Base-by-base conservation (phyloP, 2,329 filamentous ascomycete species). In the Paecilomyces dactylethromorphus region DNA sequence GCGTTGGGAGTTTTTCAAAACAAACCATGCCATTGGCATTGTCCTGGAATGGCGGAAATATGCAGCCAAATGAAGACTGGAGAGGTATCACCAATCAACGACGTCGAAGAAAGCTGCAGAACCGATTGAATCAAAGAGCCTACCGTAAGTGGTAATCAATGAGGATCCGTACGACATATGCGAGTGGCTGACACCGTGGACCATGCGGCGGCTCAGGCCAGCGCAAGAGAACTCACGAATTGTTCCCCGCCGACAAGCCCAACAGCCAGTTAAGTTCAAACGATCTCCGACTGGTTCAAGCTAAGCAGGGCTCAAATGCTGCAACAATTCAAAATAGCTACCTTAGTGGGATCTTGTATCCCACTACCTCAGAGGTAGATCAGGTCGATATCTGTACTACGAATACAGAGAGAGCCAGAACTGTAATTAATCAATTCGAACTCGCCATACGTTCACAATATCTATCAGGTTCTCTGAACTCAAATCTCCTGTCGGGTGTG, bases 71-170 rank as follows among this genome's bases (percentile, higher is more conserved):
- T 15, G 67, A 69, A 54, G 62, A 69, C 52, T 70, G 68, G 68
- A 68, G 65, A 11, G 68, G 68, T 3, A 56, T 66, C 3, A 63
- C 64, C 15, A 59, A 67, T 56, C 64, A 58, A 32, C 63, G 56
- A 21, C 58, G 67, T 51, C 58, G 68, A 26, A 62, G 68, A 24
- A 64, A 59, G 51, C 49, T 69, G 54, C 68, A 70, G 59, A 70
- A 70, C 54, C 62, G 68, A n/a, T 56, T 66, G 35, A 70, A 68
- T 53, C 65, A 69, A 52, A 57, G 68, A 29, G 62, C 62, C 12
- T 69, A 65, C 32, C 62, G 66, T 68, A 58, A 26, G 63, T 56
- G 13, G 35, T 39, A 15, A 13, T 39, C 5, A 6, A 39, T 39
- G 35, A 15, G 35, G 33, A 39, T 12, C 33, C 33, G 13, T 39